phyloP scores from a whole-genome alignment of 352 stramenopile genomes.

The Phytopythium ostracodes region DNA sequence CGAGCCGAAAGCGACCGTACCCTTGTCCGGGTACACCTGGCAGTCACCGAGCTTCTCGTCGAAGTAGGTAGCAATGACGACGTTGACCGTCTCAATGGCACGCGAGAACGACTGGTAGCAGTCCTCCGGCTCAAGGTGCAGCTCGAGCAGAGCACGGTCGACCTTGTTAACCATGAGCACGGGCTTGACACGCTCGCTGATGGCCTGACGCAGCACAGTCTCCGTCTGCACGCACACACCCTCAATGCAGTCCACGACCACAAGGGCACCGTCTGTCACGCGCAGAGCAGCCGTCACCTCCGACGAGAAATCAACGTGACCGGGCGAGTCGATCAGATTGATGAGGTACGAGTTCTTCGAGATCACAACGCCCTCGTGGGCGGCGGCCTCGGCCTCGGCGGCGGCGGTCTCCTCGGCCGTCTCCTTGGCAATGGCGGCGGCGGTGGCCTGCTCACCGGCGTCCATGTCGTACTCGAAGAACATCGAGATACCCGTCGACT shows the following conservation, averaged over 20 bases:
- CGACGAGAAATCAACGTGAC: constrained; percentile 99
- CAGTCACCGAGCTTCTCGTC: constrained; percentile 95
- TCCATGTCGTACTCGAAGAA: constrained; percentile 99
- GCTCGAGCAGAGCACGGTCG: constrained; percentile 97
- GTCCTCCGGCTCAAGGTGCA: constrained; percentile 98
- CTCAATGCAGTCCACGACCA: constrained; percentile 99
- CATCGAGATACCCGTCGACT: constrained; percentile 99
- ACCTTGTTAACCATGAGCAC: constrained; percentile 99
- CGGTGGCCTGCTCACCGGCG: constrained; percentile 82
- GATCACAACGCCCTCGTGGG: constrained; percentile 70
- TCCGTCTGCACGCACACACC: constrained; percentile 99
- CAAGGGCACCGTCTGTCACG: constrained; percentile 99
- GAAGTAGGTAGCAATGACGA: constrained; percentile 99
- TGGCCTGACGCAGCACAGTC: constrained; percentile 98
- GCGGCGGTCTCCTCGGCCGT: constrained; percentile 31
- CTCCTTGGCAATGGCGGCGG: constrained; percentile 57
- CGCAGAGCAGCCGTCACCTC: constrained; percentile 98
- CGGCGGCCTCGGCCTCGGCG: constrained; percentile 15
- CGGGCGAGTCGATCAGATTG: constrained; percentile 99
- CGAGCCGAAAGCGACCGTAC: constrained; percentile 98
- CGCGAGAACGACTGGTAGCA: constrained; percentile 99
- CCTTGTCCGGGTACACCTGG: constrained; percentile 98
- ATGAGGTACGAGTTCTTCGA: constrained; percentile 98
- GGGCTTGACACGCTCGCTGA: constrained; percentile 96
- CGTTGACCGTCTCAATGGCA: constrained; percentile 99